Evolutionary conservation across 1,284 basidiomycete genomes (phyloP).

Genomic region (Macrocystidia cucumis): DNA sequence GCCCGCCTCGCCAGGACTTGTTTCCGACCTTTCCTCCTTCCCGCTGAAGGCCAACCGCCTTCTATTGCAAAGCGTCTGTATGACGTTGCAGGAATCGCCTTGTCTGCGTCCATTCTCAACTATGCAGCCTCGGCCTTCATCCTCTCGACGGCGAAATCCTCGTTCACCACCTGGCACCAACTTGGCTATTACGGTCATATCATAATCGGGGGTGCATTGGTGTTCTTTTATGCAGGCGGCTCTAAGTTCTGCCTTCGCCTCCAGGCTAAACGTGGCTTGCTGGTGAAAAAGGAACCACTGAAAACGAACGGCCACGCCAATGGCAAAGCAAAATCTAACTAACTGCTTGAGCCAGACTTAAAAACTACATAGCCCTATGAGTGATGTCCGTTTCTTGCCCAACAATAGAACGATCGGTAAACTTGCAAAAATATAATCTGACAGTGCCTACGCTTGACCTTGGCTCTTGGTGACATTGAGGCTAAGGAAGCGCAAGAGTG

Average conservation of each 20-base stretch:
- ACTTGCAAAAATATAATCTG: too few species aligned
- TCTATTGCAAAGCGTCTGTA: slow-evolving; percentile 62
- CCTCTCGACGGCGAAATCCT: slow-evolving; percentile 58
- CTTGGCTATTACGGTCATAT: slow-evolving; percentile 83
- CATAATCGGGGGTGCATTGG: slow-evolving; percentile 48
- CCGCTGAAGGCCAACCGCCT: slow-evolving; percentile 29
- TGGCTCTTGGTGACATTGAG: too few species aligned
- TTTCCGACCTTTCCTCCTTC: slow-evolving; percentile 76
- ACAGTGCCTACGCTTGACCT: too few species aligned
- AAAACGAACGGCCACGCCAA: not conserved
- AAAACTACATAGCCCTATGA: slow-evolving; percentile 3
- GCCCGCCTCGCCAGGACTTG: slow-evolving; percentile 67
- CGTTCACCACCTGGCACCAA: slow-evolving; percentile 61
- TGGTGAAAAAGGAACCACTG: slow-evolving; percentile 4
- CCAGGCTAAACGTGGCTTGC: slow-evolving; percentile 33
- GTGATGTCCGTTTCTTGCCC: too few species aligned
- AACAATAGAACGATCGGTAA: too few species aligned
- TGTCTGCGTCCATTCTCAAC: slow-evolving; percentile 63
- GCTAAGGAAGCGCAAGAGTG: not conserved
- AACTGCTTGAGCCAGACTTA: slow-evolving; percentile 6
- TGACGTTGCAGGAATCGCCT: slow-evolving; percentile 63
- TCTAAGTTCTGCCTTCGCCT: slow-evolving; percentile 36
- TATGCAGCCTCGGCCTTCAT: slow-evolving; percentile 85
- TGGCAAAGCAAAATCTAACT: not conserved
- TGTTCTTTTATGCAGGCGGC: slow-evolving; percentile 69